phyloP scores from a whole-genome alignment of 495 filamentous ascomycete species.

The Penicillium coffeae region DNA sequence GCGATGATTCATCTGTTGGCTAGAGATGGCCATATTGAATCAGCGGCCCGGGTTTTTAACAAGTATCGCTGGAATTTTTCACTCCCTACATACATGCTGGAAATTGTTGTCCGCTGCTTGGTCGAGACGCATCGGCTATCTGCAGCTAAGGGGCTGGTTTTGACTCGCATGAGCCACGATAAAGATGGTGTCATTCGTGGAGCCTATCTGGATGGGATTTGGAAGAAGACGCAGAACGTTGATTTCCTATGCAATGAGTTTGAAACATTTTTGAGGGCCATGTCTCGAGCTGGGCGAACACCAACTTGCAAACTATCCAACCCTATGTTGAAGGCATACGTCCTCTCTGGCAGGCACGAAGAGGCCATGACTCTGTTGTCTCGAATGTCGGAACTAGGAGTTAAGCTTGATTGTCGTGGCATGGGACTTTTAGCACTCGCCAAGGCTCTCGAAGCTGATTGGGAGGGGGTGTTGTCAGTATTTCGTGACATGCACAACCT shows the following conservation, averaged over 20 bases:
- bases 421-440: slow-evolving; percentile 36
- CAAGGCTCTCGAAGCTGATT: slow-evolving; percentile 37
- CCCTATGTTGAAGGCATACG: slow-evolving; percentile 38
- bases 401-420: slow-evolving; percentile 35
- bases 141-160: slow-evolving; percentile 34
- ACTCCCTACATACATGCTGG: slow-evolving; percentile 31
- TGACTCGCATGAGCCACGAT: slow-evolving; percentile 29
- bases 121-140: slow-evolving; percentile 39
- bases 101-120: slow-evolving; percentile 38
- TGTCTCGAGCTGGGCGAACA: slow-evolving; percentile 22
- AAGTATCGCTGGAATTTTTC: slow-evolving; percentile 25
- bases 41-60: slow-evolving; percentile 31
- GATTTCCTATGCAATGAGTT: slow-evolving; percentile 36
- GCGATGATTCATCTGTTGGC: slow-evolving; percentile 38
- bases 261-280: slow-evolving; percentile 22
- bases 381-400: slow-evolving; percentile 32
- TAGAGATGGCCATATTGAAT: slow-evolving; percentile 39
- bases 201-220: slow-evolving; percentile 38
- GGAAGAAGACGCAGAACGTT: slow-evolving; percentile 41
- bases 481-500: slow-evolving; percentile 37
- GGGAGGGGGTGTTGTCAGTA: slow-evolving; percentile 37
- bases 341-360: slow-evolving; percentile 33
- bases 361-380: slow-evolving; percentile 36
- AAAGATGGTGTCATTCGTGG: slow-evolving; percentile 35
- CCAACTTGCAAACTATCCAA: slow-evolving; percentile 43